Percentiles rank a stretch among this genome's conserved stretches.
phyloP scores from a whole-genome alignment of 371 early-diverging fungal species.

The Dipsacomyces acuminosporus region DNA sequence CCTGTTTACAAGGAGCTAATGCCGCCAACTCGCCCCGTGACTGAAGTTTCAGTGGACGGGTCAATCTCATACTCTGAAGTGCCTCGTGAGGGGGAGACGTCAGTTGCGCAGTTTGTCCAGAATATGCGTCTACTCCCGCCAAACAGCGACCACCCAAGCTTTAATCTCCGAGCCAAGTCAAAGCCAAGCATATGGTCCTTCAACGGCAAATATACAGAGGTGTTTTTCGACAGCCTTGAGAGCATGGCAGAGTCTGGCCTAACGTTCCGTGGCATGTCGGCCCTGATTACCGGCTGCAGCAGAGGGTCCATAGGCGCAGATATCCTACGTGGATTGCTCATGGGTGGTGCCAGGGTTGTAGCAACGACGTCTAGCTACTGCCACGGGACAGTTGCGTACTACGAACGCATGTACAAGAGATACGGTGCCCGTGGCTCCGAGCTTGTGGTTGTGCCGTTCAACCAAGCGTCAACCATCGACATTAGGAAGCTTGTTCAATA shows the following conservation, averaged over 20 bases:
- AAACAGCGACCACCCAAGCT: not conserved
- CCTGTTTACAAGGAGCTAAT: slow-evolving; percentile 81
- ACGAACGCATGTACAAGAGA: slow-evolving; percentile 79
- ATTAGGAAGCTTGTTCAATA: slow-evolving; percentile 73
- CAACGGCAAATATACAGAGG: slow-evolving; percentile 51
- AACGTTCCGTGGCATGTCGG: slow-evolving; percentile 75
- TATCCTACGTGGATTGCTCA: slow-evolving; percentile 77
- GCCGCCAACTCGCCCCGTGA: slow-evolving; percentile 72
- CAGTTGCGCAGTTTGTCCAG: slow-evolving; percentile 30
- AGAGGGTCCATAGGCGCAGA: slow-evolving; percentile 89
- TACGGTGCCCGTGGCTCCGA: slow-evolving; percentile 85
- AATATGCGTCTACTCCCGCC: too few species aligned
- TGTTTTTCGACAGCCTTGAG: slow-evolving; percentile 69
- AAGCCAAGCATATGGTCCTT: slow-evolving; percentile 40
- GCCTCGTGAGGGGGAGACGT: slow-evolving; percentile 56
- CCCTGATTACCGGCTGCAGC: slow-evolving; percentile 89
- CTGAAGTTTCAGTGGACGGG: slow-evolving; percentile 67
- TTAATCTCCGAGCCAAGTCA: slow-evolving; percentile 12
- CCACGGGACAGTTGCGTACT: slow-evolving; percentile 75
- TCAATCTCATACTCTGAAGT: slow-evolving; percentile 77
- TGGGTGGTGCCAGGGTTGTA: slow-evolving; percentile 88
- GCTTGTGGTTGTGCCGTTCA: slow-evolving; percentile 93
- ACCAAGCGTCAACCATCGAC: slow-evolving; percentile 87
- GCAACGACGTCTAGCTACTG: slow-evolving; percentile 92
- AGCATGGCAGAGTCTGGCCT: slow-evolving; percentile 73